Evolutionary conservation across 2,329 filamentous ascomycete genomes (phyloP).

Genomic region (Tolypocladium tundrense): DNA sequence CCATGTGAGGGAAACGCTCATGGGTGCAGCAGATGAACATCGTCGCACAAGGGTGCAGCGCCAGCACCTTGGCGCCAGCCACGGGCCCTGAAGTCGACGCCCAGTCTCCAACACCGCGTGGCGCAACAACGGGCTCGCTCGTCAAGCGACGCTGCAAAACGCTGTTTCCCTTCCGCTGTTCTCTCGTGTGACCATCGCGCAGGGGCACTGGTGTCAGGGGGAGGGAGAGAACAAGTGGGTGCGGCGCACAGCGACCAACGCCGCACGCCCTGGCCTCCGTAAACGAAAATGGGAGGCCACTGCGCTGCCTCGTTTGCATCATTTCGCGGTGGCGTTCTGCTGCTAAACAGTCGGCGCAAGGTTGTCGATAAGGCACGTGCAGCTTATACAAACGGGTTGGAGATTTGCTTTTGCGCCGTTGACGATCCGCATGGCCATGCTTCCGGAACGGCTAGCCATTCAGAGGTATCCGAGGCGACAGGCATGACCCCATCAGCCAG

Average conservation of each 20-base stretch:
- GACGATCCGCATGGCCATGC: neutral
- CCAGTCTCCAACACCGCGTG: neutral
- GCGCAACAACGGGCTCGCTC: neutral
- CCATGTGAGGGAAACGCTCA: neutral
- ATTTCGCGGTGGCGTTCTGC: neutral
- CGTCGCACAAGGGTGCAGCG: neutral
- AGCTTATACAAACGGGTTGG: neutral
- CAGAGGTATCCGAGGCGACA: neutral
- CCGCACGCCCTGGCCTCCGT: neutral
- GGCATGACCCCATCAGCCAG: neutral
- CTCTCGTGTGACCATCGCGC: neutral
- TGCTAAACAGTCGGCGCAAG: neutral
- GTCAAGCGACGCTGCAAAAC: neutral
- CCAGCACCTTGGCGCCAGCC: neutral
- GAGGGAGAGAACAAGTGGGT: constrained; percentile 1
- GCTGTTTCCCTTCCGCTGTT: neutral
- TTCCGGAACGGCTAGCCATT: neutral
- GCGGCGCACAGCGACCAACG: neutral
- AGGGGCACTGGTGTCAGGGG: neutral
- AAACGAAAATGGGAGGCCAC: neutral
- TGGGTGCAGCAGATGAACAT: neutral
- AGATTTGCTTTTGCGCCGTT: neutral
- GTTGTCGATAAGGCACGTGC: neutral
- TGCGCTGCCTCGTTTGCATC: neutral
- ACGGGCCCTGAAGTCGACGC: neutral